These are phyloP conservation scores for Mucor plumbeus DNA, from an alignment of 371 early-diverging fungal genomes.

Conservation along the genomic window DNA sequence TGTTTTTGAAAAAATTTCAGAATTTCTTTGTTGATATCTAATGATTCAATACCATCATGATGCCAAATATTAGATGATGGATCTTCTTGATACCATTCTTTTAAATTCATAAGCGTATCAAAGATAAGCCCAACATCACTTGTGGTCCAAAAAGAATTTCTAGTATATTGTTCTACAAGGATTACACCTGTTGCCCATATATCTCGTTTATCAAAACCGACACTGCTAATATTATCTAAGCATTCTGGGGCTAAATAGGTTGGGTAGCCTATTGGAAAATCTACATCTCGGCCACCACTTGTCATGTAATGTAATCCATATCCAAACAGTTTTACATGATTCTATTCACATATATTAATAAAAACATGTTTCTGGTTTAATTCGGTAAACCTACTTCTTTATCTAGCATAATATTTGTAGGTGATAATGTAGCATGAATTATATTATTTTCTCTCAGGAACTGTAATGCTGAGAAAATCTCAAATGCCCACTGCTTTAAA, in stretches of 20 bases:
- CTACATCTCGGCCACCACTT: conserved; percentile 57
- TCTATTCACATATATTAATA: conserved; percentile 28
- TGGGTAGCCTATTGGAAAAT: conserved; percentile 68
- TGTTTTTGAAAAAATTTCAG: conserved; percentile 40
- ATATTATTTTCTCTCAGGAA: conserved; percentile 55
- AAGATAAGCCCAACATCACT: conserved; percentile 50
- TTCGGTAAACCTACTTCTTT: conserved; percentile 39
- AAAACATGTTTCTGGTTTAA: neutral
- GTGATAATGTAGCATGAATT: conserved; percentile 56
- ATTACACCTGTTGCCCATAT: conserved; percentile 68
- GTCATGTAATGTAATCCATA: conserved; percentile 74
- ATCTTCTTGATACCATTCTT: conserved; percentile 37
- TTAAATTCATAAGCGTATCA: conserved; percentile 41
- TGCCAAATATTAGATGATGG: conserved; percentile 34
- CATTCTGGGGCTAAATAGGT: conserved; percentile 47
- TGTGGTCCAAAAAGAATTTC: conserved; percentile 64
- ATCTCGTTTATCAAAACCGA: conserved; percentile 48
- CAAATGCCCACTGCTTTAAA: conserved; percentile 60
- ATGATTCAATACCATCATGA: conserved; percentile 33
- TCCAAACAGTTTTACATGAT: conserved; percentile 59
- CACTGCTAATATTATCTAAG: conserved; percentile 10
- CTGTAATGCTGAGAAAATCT: conserved; percentile 58
- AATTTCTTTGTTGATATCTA: conserved; percentile 44
- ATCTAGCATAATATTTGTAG: conserved; percentile 59
- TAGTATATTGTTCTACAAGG: conserved; percentile 59